Evolutionary conservation across 140 eudicot species (phyloP).

Genomic region (Senecio squalidus): DNA sequence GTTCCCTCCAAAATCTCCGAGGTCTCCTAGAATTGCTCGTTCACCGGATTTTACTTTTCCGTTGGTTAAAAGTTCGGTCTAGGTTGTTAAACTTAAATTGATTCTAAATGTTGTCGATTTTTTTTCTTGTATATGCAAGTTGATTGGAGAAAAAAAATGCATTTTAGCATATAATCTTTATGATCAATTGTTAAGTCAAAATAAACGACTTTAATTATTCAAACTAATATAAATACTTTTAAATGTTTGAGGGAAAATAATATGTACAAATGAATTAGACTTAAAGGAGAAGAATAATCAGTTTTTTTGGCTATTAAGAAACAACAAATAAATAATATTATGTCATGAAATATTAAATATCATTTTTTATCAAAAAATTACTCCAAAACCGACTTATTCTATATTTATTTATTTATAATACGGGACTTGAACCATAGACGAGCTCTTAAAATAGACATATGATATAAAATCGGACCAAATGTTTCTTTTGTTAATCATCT

Average conservation of each 20-base stretch:
- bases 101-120: background rate
- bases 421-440: too few relatives aligned
- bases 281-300: too few relatives aligned
- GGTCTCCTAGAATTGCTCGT: slow-evolving; percentile 41
- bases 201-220: background rate
- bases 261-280: background rate
- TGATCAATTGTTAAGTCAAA: too few relatives aligned
- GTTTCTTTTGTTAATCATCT: too few relatives aligned
- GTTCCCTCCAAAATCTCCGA: slow-evolving; percentile 71
- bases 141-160: slow-evolving; percentile 2
- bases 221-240: background rate
- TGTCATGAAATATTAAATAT: too few relatives aligned
- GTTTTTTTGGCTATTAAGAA: too few relatives aligned
- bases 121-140: slow-evolving; percentile 17
- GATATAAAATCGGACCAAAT: too few relatives aligned
- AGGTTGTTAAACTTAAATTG: background rate
- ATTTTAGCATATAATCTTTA: background rate
- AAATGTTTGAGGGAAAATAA: background rate
- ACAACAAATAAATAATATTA: too few relatives aligned
- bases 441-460: too few relatives aligned
- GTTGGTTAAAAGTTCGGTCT: slow-evolving; percentile 15
- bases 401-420: too few relatives aligned
- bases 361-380: too few relatives aligned
- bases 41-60: slow-evolving; percentile 36
- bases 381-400: too few relatives aligned